A percentile compares a stretch with the other conserved stretches of the same genome.
phyloP scores from a whole-genome alignment of 805 yeast species.

The Zygotorulaspora danielsina region DNA sequence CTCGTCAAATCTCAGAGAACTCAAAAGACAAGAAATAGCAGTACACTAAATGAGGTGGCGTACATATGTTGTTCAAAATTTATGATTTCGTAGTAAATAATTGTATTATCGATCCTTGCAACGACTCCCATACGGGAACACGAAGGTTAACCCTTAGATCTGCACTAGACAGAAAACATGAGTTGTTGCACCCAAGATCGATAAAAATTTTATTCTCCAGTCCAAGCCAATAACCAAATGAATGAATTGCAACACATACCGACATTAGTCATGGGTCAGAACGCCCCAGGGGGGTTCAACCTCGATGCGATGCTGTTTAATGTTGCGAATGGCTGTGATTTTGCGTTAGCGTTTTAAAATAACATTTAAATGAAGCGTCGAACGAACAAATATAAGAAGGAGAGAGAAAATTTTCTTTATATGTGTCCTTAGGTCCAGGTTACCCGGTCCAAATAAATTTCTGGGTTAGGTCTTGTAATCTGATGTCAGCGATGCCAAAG shows the following conservation, averaged over 20 bases:
- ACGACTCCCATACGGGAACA: slow-evolving; percentile 69
- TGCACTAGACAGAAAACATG: slow-evolving; percentile 47
- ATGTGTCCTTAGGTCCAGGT: too few species aligned
- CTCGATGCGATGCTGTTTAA: slow-evolving; percentile 62
- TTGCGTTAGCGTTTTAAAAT: too few species aligned
- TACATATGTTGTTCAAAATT: too few species aligned
- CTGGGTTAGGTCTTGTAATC: too few species aligned
- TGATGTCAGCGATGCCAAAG: too few species aligned
- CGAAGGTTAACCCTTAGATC: slow-evolving; percentile 69
- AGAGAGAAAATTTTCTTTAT: neutral
- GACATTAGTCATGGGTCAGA: slow-evolving; percentile 67
- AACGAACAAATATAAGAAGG: slow-evolving; percentile 10
- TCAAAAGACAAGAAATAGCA: neutral
- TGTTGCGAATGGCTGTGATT: slow-evolving; percentile 59
- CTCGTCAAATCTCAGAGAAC: slow-evolving; percentile 12
- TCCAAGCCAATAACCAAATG: slow-evolving; percentile 38
- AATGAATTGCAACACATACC: slow-evolving; percentile 41
- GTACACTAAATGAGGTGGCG: neutral
- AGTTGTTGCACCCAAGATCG: slow-evolving; percentile 73
- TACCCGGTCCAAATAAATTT: too few species aligned
- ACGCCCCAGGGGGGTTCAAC: slow-evolving; percentile 60
- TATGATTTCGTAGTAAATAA: slow-evolving; percentile 11
- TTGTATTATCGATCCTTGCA: slow-evolving; percentile 47
- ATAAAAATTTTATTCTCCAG: slow-evolving; percentile 53
- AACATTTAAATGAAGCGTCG: too few species aligned